These are phyloP conservation scores for Botryobasidium botryosum DNA, from an alignment of 768 basidiomycete genomes.

Conservation along the genomic window DNA sequence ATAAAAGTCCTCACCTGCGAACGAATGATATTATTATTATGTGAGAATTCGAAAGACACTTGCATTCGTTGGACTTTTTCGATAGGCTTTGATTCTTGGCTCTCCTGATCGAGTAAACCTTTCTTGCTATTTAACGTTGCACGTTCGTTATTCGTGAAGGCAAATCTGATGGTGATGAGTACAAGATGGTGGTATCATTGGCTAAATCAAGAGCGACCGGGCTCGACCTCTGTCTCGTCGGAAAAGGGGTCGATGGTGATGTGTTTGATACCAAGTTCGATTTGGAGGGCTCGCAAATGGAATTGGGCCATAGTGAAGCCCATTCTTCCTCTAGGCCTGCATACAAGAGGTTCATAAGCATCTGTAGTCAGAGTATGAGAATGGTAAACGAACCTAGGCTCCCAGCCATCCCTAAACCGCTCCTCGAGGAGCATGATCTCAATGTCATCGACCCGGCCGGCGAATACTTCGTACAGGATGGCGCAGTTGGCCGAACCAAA, in stretches of 20 bases:
- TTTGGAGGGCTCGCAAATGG: background rate
- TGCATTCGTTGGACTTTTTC: too few relatives aligned
- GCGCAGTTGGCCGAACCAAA: conserved; percentile 31
- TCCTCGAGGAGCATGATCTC: conserved; percentile 43
- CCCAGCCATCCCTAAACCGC: conserved; percentile 54
- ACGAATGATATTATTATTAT: background rate
- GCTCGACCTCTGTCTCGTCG: too few relatives aligned
- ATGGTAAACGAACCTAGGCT: conserved; percentile 23
- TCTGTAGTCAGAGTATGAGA: too few relatives aligned
- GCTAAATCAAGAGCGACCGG: too few relatives aligned
- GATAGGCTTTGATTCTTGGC: too few relatives aligned
- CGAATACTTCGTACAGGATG: conserved; percentile 48
- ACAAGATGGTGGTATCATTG: too few relatives aligned
- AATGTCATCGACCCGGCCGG: conserved; percentile 42
- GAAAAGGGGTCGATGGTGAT: too few relatives aligned
- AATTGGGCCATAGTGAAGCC: background rate
- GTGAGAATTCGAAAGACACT: background rate
- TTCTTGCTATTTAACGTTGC: too few relatives aligned
- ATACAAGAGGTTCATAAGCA: background rate
- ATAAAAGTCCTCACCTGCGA: conserved; percentile 35
- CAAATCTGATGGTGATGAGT: too few relatives aligned
- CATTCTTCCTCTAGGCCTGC: background rate
- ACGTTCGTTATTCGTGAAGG: too few relatives aligned
- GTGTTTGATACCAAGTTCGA: background rate
- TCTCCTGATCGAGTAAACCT: too few relatives aligned